A percentile compares a stretch with the other conserved stretches of the same genome.
Evolutionary conservation across 1,139 yeast species (phyloP).

Genomic region (Candida albicans): DNA sequence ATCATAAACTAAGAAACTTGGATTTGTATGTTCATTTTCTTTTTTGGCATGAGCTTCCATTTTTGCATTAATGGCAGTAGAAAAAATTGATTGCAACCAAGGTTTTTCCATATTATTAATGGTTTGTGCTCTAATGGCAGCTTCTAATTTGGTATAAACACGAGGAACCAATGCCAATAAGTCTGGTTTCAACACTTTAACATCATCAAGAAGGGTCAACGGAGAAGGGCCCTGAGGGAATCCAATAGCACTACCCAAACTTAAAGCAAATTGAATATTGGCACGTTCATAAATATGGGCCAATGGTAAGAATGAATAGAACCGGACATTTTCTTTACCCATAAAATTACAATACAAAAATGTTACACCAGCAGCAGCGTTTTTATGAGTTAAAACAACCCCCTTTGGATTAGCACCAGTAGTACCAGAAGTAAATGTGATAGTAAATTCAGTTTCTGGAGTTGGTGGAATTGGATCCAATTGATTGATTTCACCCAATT

Average conservation of each 20-base stretch:
- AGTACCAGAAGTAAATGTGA: slow-evolving; percentile 78
- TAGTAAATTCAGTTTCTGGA: slow-evolving; percentile 58
- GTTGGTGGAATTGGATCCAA: slow-evolving; percentile 49
- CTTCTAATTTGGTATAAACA: slow-evolving; percentile 39
- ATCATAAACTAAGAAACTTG: slow-evolving; percentile 33
- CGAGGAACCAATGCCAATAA: slow-evolving; percentile 41
- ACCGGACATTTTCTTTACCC: slow-evolving; percentile 9
- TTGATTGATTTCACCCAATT: slow-evolving; percentile 52
- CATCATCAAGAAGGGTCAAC: slow-evolving; percentile 39
- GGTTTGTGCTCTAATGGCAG: slow-evolving; percentile 47
- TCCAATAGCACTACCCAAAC: slow-evolving; percentile 34
- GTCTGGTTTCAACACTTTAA: slow-evolving; percentile 35
- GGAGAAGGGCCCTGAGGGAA: slow-evolving; percentile 45
- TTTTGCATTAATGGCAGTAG: slow-evolving; percentile 33
- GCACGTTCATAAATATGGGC: slow-evolving; percentile 68
- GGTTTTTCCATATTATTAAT: slow-evolving; percentile 43
- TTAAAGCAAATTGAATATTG: slow-evolving; percentile 23
- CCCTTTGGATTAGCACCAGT: slow-evolving; percentile 73
- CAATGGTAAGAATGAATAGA: slow-evolving; percentile 24
- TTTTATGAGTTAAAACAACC: slow-evolving; percentile 58
- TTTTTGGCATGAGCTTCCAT: slow-evolving; percentile 27
- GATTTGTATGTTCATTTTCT: slow-evolving; percentile 9
- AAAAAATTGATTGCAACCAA: slow-evolving; percentile 23
- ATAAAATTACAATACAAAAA: slow-evolving; percentile 22
- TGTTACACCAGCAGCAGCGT: slow-evolving; percentile 51